Evolutionary conservation across 257 asterid genomes (phyloP).

Genomic region (Solanum habrochaites): DNA sequence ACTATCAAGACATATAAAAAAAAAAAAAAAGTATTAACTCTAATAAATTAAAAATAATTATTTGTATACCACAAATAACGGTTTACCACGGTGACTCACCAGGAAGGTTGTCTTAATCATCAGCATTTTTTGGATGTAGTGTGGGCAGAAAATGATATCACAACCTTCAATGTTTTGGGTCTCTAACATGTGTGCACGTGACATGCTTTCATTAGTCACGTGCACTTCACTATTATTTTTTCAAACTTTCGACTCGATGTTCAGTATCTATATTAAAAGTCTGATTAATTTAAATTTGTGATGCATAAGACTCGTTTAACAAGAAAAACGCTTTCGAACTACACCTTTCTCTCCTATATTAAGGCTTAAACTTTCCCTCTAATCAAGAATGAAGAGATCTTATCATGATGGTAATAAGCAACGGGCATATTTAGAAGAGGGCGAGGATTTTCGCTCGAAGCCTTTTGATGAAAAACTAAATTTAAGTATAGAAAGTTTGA

Average conservation of each 20-base stretch:
- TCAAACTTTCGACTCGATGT: accelerated
- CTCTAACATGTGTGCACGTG: background rate
- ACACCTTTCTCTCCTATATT: background rate
- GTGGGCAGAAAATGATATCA: background rate
- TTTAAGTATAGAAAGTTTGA: background rate
- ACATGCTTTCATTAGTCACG: background rate
- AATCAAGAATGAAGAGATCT: background rate
- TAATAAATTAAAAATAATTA: no score
- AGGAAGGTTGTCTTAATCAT: background rate
- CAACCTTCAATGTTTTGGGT: background rate
- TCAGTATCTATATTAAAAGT: accelerated
- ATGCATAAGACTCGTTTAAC: accelerated
- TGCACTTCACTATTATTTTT: background rate
- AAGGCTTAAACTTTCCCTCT: background rate
- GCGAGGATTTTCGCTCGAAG: accelerated
- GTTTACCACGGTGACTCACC: background rate
- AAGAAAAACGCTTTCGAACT: background rate
- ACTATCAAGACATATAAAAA: background rate
- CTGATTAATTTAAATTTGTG: accelerated
- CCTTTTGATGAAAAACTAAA: background rate
- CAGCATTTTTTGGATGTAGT: background rate
- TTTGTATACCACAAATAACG: background rate
- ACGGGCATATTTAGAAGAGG: accelerated
- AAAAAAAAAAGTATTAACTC: background rate
- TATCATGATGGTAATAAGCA: no score